Percentiles rank a stretch among this genome's conserved stretches.
These are phyloP conservation scores for Platanus orientalis DNA, from an alignment of 164 flowering plant genomes.

Conservation along the genomic window DNA sequence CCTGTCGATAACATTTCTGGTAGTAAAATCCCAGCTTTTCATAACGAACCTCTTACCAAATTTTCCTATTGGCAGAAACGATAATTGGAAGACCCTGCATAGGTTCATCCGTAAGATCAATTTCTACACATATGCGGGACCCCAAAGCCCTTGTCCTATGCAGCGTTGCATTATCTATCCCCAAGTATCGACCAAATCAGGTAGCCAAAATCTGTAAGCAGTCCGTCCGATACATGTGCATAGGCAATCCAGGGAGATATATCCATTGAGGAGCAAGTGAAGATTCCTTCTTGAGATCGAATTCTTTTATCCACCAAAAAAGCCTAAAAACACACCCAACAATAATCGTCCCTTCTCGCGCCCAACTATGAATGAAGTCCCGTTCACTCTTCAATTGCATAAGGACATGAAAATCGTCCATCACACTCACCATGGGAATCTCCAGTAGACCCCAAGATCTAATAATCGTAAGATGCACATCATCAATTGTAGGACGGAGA, in stretches of 20 bases:
- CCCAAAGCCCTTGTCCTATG: conserved; percentile 1
- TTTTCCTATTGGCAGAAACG: not conserved
- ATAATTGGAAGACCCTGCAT: not conserved
- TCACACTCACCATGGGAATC: not conserved
- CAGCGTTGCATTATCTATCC: conserved; percentile 2
- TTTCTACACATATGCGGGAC: conserved; percentile 3
- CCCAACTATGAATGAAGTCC: not conserved
- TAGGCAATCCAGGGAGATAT: conserved; percentile 1
- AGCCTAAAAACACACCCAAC: too few species aligned
- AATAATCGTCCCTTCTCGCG: not conserved
- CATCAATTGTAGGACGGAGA: not conserved
- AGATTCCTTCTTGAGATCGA: too few species aligned
- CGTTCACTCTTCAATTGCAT: not conserved
- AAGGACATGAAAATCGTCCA: not conserved
- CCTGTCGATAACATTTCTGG: not conserved
- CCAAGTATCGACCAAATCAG: conserved; percentile 1
- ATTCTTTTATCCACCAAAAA: not conserved
- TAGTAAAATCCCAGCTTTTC: conserved; percentile 2
- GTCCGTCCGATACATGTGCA: not conserved
- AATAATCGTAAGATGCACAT: not conserved
- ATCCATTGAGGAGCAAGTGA: too few species aligned
- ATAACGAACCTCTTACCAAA: not conserved
- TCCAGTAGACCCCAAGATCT: not conserved
- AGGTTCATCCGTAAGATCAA: not conserved
- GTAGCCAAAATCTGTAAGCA: conserved; percentile 2